A percentile compares a stretch with the other conserved stretches of the same genome.
phyloP scores from a whole-genome alignment of 2,329 filamentous ascomycete species.

The Blumeriella jaapii region DNA sequence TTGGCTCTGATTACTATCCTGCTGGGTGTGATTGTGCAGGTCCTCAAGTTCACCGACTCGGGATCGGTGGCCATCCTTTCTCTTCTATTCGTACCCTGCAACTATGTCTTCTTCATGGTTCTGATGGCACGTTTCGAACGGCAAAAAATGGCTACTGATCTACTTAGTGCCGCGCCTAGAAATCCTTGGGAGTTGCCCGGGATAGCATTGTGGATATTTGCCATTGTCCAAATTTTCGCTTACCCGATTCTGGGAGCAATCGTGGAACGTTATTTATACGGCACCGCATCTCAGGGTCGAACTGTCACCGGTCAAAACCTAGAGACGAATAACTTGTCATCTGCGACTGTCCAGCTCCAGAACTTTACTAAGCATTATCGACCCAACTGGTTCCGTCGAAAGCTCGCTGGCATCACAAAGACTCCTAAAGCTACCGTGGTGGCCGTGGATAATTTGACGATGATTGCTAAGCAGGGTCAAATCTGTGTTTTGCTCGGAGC shows the following conservation, averaged over 20 bases:
- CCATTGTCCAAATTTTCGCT: slow-evolving; percentile 63
- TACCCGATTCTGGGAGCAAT: slow-evolving; percentile 67
- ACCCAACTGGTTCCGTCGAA: slow-evolving; percentile 48
- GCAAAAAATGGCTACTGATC: slow-evolving; percentile 44
- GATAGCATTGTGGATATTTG: slow-evolving; percentile 66
- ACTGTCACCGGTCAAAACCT: slow-evolving; percentile 34
- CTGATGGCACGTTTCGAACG: slow-evolving; percentile 68
- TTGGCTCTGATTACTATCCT: slow-evolving; percentile 62
- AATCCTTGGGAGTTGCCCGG: slow-evolving; percentile 60
- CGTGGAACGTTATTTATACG: slow-evolving; percentile 64
- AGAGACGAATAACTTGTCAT: slow-evolving; percentile 6
- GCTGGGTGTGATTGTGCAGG: slow-evolving; percentile 72
- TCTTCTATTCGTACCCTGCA: slow-evolving; percentile 75
- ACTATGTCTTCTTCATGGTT: slow-evolving; percentile 71
- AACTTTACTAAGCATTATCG: slow-evolving; percentile 69
- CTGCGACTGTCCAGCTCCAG: slow-evolving; percentile 55
- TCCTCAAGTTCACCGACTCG: slow-evolving; percentile 47
- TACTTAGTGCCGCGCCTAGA: slow-evolving; percentile 49
- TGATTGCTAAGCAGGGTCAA: slow-evolving; percentile 64
- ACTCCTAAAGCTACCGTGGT: slow-evolving; percentile 51
- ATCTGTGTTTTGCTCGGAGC: slow-evolving; percentile 80
- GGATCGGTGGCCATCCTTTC: slow-evolving; percentile 57
- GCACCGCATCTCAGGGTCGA: slow-evolving; percentile 55
- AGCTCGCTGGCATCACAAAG: slow-evolving; percentile 27
- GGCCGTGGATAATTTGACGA: slow-evolving; percentile 65